Evolutionary conservation across 805 yeast genomes (phyloP).

Genomic region (Vanderwaltozyma polyspora): DNA sequence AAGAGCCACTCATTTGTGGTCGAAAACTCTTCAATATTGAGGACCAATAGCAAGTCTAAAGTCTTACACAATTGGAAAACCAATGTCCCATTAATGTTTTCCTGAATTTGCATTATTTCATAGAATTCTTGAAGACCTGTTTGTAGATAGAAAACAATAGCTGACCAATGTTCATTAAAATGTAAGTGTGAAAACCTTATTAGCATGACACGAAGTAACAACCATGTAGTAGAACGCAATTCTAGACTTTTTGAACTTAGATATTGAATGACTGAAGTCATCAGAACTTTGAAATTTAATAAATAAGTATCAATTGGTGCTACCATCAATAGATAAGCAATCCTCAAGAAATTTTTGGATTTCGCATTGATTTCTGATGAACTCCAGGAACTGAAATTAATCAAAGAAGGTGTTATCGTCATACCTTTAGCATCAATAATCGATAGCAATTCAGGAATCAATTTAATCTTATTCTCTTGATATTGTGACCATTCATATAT

Average conservation of each 20-base stretch:
- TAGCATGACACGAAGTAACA: conserved; percentile 53
- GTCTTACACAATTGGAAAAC: conserved; percentile 59
- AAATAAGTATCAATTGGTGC: conserved; percentile 48
- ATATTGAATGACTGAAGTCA: conserved; percentile 34
- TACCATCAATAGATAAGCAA: conserved; percentile 52
- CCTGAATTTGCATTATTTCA: conserved; percentile 20
- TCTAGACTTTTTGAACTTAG: conserved; percentile 21
- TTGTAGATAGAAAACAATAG: conserved; percentile 51
- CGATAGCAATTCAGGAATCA: conserved; percentile 19
- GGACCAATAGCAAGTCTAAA: conserved; percentile 57
- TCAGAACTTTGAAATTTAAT: conserved; percentile 37
- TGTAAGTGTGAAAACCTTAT: conserved; percentile 54
- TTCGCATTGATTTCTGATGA: conserved; percentile 53
- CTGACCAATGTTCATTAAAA: conserved; percentile 58
- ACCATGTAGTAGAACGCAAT: conserved; percentile 28
- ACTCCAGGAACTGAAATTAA: conserved; percentile 50
- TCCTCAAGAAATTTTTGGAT: conserved; percentile 44
- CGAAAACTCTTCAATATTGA: conserved; percentile 70
- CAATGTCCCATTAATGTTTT: conserved; percentile 22
- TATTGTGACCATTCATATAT: conserved; percentile 49
- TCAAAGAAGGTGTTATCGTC: conserved; percentile 42
- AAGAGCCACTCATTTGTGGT: conserved; percentile 72
- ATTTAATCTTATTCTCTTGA: conserved; percentile 45
- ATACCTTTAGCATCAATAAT: conserved; percentile 30
- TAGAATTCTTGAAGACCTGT: conserved; percentile 22